These are phyloP conservation scores for Penicillium robsamsonii DNA, from an alignment of 495 filamentous ascomycete genomes.

Conservation along the genomic window DNA sequence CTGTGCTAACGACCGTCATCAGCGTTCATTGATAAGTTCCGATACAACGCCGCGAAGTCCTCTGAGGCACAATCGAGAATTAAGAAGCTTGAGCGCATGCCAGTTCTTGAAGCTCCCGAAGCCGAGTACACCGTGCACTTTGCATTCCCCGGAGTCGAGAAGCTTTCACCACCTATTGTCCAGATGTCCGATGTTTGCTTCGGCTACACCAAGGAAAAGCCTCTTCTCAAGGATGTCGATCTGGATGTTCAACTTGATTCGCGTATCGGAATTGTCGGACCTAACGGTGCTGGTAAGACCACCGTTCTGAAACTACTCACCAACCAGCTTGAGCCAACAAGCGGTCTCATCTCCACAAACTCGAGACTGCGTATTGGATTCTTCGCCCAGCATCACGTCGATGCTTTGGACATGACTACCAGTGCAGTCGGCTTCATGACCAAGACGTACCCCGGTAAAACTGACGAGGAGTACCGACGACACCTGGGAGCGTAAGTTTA, in stretches of 20 bases:
- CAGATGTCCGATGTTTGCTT: conserved; percentile 94
- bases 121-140: conserved; percentile 95
- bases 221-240: conserved; percentile 81
- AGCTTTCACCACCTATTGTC: conserved; percentile 93
- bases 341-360: conserved; percentile 81
- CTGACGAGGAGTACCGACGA: conserved; percentile 94
- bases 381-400: conserved; percentile 98
- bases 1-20: conserved; percentile 26
- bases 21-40: conserved; percentile 99
- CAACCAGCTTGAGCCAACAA: conserved; percentile 72
- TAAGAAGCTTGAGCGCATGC: conserved; percentile 98
- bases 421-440: conserved; percentile 95
- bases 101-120: conserved; percentile 85
- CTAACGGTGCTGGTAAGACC: conserved; percentile 98
- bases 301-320: conserved; percentile 94
- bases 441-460: conserved; percentile 82
- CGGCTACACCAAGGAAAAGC: conserved; percentile 78
- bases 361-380: conserved; percentile 87
- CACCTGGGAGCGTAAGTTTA: conserved; percentile 75
- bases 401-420: conserved; percentile 85
- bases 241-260: conserved; percentile 97
- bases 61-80: conserved; percentile 97
- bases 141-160: conserved; percentile 97
- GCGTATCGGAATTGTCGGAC: conserved; percentile 95
- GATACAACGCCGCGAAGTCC: conserved; percentile 98